Conservation (phyloP, 176 grass and related monocot genomes). For the Raddia distichophylla region DNA sequence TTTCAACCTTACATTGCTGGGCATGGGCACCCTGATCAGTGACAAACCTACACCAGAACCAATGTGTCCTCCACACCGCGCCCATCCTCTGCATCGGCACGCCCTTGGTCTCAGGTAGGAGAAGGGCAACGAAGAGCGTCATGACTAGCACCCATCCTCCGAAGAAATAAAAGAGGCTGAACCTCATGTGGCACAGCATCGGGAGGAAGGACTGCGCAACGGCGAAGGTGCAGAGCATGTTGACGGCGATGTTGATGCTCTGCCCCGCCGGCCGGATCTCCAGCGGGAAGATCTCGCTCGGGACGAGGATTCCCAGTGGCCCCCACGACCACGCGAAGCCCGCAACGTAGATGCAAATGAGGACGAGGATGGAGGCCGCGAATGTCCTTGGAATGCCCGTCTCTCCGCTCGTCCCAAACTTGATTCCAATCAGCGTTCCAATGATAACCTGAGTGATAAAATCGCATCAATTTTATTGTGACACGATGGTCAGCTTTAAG, state of each 20-base stretch:
- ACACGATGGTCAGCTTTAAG: too few species aligned
- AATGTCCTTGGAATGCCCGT: background rate
- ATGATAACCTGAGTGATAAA: background rate
- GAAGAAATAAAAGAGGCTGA: too few species aligned
- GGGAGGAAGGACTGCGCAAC: too few species aligned
- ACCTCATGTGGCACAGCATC: too few species aligned
- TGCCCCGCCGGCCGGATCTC: slow-evolving; percentile 92
- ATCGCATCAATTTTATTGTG: too few species aligned
- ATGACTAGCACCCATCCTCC: too few species aligned
- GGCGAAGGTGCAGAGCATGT: slow-evolving; percentile 95
- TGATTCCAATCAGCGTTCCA: slow-evolving; percentile 8
- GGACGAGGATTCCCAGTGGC: background rate
- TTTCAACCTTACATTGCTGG: background rate
- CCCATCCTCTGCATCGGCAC: slow-evolving; percentile 28
- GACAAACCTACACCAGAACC: slow-evolving; percentile 21
- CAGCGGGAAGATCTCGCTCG: slow-evolving; percentile 14
- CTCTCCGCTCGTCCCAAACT: background rate
- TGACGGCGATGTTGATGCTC: slow-evolving; percentile 90
- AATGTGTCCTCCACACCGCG: slow-evolving; percentile 12
- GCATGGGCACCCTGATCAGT: background rate
- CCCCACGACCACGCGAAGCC: slow-evolving; percentile 47
- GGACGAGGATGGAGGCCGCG: slow-evolving; percentile 4
- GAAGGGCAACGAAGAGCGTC: too few species aligned
- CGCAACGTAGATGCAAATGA: slow-evolving; percentile 37
- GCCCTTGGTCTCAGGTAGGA: background rate